Percentiles rank a stretch among this genome's conserved stretches.
Conservation (phyloP, 345 rosid species). For the Conringia planisiliqua region DNA sequence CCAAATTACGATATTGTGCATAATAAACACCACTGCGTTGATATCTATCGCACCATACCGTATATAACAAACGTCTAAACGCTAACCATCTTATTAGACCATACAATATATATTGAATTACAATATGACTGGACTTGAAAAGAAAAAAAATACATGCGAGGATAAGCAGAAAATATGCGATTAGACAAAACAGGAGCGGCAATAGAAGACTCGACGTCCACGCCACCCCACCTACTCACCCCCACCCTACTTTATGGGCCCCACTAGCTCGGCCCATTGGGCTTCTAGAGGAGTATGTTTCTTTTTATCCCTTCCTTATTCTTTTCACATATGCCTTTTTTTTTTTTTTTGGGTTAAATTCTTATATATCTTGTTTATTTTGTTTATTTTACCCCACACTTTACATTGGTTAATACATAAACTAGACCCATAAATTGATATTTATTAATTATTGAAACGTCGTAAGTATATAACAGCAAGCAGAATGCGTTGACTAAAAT, state of each 20-base stretch:
- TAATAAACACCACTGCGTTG: not conserved
- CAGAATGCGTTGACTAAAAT: constrained; percentile 1
- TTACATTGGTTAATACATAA: too few species aligned
- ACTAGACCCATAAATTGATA: not conserved
- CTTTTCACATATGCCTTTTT: not conserved
- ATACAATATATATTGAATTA: not conserved
- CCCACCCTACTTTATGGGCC: constrained; percentile 21
- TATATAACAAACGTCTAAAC: not conserved
- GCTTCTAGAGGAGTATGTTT: not conserved
- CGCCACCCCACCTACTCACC: constrained; percentile 19
- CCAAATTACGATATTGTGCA: too few species aligned
- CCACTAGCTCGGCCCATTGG: constrained; percentile 37
- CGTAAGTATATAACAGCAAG: not conserved
- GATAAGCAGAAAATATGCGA: not conserved
- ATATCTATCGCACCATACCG: not conserved
- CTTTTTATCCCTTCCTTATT: not conserved
- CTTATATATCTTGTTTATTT: not conserved
- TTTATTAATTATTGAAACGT: not conserved
- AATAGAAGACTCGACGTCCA: constrained; percentile 20
- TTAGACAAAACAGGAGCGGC: constrained; percentile 15
- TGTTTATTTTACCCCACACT: not conserved
- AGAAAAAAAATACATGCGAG: not conserved
- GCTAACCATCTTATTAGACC: not conserved
- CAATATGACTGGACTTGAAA: not conserved
- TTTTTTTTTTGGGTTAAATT: too few species aligned